phyloP scores from a whole-genome alignment of 352 stramenopile species.

The Phytophthora sojae region DNA sequence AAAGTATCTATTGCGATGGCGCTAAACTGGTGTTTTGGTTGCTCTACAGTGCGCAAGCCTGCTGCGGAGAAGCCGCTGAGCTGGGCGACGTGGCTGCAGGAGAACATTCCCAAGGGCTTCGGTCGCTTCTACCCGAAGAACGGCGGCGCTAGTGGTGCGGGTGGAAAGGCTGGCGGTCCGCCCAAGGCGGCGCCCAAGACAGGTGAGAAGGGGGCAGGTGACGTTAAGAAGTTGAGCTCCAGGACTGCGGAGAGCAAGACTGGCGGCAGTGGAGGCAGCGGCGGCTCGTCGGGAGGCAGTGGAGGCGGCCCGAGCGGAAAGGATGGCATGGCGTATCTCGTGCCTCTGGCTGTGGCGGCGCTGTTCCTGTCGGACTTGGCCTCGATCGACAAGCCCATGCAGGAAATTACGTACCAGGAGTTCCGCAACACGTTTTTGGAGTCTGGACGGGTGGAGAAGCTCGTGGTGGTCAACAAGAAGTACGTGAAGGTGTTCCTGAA shows the following conservation, averaged over 20 bases:
- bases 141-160: conserved; percentile 34
- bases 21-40: neutral
- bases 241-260: conserved; percentile 52
- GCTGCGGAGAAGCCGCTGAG: conserved; percentile 63
- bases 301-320: conserved; percentile 40
- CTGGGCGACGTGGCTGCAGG: conserved; percentile 78
- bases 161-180: conserved; percentile 48
- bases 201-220: conserved; percentile 51
- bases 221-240: conserved; percentile 79
- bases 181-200: conserved; percentile 63
- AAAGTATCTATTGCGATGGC: neutral
- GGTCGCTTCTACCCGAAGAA: conserved; percentile 90
- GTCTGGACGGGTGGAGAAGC: conserved; percentile 86
- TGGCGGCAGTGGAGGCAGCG: conserved; percentile 46
- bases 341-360: conserved; percentile 75
- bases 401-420: conserved; percentile 94
- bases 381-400: conserved; percentile 82
- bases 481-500: conserved; percentile 90
- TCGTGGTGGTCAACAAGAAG: conserved; percentile 93
- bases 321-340: conserved; percentile 77
- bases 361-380: conserved; percentile 81
- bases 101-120: conserved; percentile 81
- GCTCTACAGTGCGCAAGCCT: conserved; percentile 47
- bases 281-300: conserved; percentile 43
- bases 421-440: conserved; percentile 90